Base-by-base conservation (phyloP, 805 yeast genomes). In the Candida piceae region DNA sequence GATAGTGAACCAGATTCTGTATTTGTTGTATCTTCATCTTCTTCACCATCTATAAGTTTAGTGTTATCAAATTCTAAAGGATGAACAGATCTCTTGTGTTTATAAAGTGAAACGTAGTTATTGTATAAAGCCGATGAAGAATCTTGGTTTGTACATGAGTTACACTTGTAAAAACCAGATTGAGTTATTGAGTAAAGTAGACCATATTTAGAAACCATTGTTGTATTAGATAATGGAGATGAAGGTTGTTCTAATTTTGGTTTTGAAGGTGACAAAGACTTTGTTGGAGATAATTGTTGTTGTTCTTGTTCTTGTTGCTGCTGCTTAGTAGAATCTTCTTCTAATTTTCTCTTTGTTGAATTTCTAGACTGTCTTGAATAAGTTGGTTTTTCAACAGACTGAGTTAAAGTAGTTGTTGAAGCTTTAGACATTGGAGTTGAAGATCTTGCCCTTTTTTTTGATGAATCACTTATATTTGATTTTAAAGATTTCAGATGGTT, bases 111-210 rank as follows among this genome's bases (percentile, higher is more conserved):
- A n/a, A 48, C 43, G 32, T 47, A 52, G 20, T 35, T 46, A 15
- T 40, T 32, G 36, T 40, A 50, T 23, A 41, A 22, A 20, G 22
- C 22, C 8, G 29, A 40, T 10, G 32, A 34, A 9, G 21, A 29
- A 12, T 32, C 38, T 1, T 36, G 11, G 10, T 5, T 13, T 26
- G 11, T 6, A 31, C 57, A 52, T 8, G 47, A 31, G 21, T 40
- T 45, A 35, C 57, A 52, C 28, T 39, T 44, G 34, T 44, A 52
- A 10, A 35, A 36, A 6, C 54, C 55, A 25, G 31, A 34, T 24
- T 40, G 23, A 17, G 53, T 46, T 29, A 52, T 37, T 9, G 50
- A 32, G 33, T 49, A 52, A 17, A 48, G 45, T 26, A 44, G 26
- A 34, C 42, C 31, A 24, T 34, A 35, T 22, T 28, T 31, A 35